phyloP scores from a whole-genome alignment of 495 filamentous ascomycete species.

The Parathielavia appendiculata region DNA sequence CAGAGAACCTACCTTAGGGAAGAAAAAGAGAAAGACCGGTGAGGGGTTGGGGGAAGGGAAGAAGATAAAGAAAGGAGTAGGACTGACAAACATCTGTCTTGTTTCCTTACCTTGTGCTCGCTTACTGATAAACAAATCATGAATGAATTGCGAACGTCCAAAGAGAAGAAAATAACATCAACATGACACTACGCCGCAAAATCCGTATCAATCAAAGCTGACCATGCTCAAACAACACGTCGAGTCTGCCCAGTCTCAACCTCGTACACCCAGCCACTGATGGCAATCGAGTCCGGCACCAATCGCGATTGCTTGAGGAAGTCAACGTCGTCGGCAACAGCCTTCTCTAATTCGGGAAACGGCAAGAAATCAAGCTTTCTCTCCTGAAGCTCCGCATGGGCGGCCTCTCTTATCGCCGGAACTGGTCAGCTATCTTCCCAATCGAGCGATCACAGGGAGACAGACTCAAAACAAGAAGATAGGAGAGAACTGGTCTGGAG shows the following conservation, averaged over 20 bases:
- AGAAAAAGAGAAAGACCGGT: too few species aligned
- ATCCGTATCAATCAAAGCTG: too few species aligned
- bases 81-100: too few species aligned
- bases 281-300: slow-evolving; percentile 51
- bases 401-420: slow-evolving; percentile 15
- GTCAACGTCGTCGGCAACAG: slow-evolving; percentile 61
- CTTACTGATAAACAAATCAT: too few species aligned
- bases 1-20: too few species aligned
- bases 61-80: too few species aligned
- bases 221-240: slow-evolving; percentile 41
- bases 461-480: neutral
- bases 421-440: neutral
- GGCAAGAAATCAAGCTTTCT: slow-evolving; percentile 55
- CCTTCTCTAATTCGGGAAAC: slow-evolving; percentile 58
- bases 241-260: slow-evolving; percentile 69
- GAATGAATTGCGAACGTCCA: neutral
- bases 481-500: neutral
- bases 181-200: neutral
- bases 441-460: neutral
- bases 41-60: too few species aligned
- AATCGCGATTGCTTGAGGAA: slow-evolving; percentile 55
- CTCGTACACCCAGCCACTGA: slow-evolving; percentile 78
- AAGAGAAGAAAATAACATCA: too few species aligned
- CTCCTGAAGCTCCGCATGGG: slow-evolving; percentile 24
- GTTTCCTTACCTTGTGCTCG: too few species aligned